Conservation (phyloP, 208 protist genomes). For the Wallacemonas sp. region DNA sequence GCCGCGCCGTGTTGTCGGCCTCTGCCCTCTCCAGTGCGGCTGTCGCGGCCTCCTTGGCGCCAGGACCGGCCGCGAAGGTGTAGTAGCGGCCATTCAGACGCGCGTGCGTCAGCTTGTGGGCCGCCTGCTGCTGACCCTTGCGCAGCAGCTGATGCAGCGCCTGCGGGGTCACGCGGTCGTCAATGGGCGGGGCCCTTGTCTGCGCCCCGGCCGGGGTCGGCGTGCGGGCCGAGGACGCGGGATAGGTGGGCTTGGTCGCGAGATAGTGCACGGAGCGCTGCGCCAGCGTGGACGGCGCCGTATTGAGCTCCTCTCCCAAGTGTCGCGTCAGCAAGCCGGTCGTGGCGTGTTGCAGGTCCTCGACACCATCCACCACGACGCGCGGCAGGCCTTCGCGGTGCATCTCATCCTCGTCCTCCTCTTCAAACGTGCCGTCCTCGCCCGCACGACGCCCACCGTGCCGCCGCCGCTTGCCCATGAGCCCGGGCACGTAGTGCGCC, state of each 20-base stretch:
- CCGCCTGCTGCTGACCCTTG: constrained; percentile 27
- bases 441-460: constrained; percentile 4
- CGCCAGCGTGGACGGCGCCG: constrained; percentile 5
- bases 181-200: constrained; percentile 17
- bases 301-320: constrained; percentile 11
- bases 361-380: constrained; percentile 29
- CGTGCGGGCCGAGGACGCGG: background rate
- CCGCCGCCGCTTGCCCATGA: background rate
- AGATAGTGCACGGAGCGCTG: constrained; percentile 11
- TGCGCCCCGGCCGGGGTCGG: background rate
- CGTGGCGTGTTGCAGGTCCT: constrained; percentile 28
- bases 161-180: constrained; percentile 66
- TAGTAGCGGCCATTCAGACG: constrained; percentile 17
- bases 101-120: background rate
- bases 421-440: constrained; percentile 11
- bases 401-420: constrained; percentile 19
- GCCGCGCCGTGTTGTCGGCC: background rate
- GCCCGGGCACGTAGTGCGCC: constrained; percentile 1
- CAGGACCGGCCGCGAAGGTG: constrained; percentile 27
- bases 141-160: constrained; percentile 52
- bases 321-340: constrained; percentile 30
- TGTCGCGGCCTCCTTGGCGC: constrained; percentile 1
- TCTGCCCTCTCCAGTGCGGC: constrained; percentile 10
- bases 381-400: constrained; percentile 10
- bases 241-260: background rate